Base-by-base conservation (phyloP, 1,139 yeast species). In the Scheffersomyces cryptocercus region DNA sequence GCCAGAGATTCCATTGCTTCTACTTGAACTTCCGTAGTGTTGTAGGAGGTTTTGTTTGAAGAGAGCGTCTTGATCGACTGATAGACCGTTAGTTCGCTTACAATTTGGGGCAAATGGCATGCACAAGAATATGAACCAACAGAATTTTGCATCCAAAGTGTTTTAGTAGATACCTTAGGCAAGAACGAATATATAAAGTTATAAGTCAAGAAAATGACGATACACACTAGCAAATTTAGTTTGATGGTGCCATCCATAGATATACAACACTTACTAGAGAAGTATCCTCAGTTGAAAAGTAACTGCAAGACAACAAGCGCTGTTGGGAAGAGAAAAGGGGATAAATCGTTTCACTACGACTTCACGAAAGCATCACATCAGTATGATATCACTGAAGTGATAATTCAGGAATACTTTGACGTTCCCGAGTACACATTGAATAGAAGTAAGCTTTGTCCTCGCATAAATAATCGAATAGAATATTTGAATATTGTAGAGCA, bases 361-460 rank as follows among this genome's bases (percentile, higher is more conserved):
- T 54, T 54, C 35, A 35, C 48, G 7, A 37, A 26, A 10, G 42
- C 59, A 2, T 46, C 39, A 20, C 42, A 45, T 38, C 62, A 56
- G 38, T 57, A 51, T 43, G 51, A 47, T 13, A 40, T 58, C 9
- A 51, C 55, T 7, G 62, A 59, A 37, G 40, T 39, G 9, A 50
- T 54, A 8, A 41, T 59, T 4, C 39, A 42, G 28, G 48, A 54
- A 10, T 50, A 49, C 40, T 59, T 53, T 35, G 50, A 45, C 8
- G 35, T 50, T 6, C 39, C 44, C 4, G 43, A 43, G 36, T 53
- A 53, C 37, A 33, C 30, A 9, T 45, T 59, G 29, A 44, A 50
- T 26, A 36, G 61, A 12, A 36, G 32, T 5, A 53, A 49, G 28
- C 44, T 59, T 28, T 59, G 64, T 43, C 64, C 64, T 5, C 44